These are phyloP conservation scores for Staphylotrichum tortipilum DNA, from an alignment of 495 filamentous ascomycete genomes.

Conservation along the genomic window DNA sequence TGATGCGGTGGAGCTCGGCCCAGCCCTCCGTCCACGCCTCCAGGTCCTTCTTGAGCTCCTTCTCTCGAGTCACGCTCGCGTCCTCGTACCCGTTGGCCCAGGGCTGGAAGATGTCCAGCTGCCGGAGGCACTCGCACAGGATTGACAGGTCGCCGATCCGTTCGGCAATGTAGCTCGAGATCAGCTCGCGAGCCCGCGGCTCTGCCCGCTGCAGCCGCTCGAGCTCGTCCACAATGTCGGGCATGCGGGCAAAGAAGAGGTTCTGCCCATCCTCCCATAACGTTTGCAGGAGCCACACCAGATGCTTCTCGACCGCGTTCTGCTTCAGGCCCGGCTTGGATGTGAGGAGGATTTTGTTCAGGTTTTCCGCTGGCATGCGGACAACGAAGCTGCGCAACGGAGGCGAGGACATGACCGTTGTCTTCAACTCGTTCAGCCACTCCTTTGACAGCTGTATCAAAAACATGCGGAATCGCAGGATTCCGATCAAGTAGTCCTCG, in stretches of 20 bases:
- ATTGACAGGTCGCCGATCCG: slow-evolving; percentile 38
- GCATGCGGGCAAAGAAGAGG: slow-evolving; percentile 23
- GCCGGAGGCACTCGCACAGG: slow-evolving; percentile 29
- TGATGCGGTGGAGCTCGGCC: slow-evolving; percentile 4
- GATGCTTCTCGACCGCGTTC: slow-evolving; percentile 11
- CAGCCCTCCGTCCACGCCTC: slow-evolving; percentile 6
- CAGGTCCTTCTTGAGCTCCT: slow-evolving; percentile 18
- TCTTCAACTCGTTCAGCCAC: slow-evolving; percentile 13
- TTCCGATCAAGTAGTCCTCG: not conserved
- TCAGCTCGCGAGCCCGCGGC: slow-evolving; percentile 20
- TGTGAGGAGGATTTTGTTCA: not conserved
- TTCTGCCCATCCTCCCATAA: slow-evolving; percentile 19
- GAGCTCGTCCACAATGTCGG: slow-evolving; percentile 35
- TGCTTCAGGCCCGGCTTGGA: slow-evolving; percentile 5
- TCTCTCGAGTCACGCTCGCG: slow-evolving; percentile 11
- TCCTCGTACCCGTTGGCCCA: slow-evolving; percentile 36
- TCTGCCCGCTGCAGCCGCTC: slow-evolving; percentile 36
- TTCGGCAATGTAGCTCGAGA: slow-evolving; percentile 31
- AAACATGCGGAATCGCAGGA: slow-evolving; percentile 10
- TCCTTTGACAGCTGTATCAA: not conserved
- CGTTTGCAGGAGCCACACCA: slow-evolving; percentile 29
- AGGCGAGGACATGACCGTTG: not conserved
- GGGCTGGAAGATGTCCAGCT: slow-evolving; percentile 40
- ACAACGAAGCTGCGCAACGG: slow-evolving; percentile 28
- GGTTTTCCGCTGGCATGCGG: not conserved